phyloP scores from a whole-genome alignment of 2,329 filamentous ascomycete genomes.

The Chaetomium sp. region DNA sequence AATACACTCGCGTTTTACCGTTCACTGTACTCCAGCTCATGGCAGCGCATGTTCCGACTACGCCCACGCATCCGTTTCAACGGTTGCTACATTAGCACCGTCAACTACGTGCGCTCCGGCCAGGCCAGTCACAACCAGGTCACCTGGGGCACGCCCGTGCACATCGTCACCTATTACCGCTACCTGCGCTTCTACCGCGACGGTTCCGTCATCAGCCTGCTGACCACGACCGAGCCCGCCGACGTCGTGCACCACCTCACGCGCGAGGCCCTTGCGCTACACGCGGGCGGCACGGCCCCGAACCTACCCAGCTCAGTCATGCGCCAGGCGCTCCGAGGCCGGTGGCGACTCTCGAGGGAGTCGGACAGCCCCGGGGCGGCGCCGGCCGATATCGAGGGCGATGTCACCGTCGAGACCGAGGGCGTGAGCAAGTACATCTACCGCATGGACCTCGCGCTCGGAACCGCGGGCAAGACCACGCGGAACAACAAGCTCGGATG shows the following conservation, averaged over 20 bases:
- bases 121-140: conserved; percentile 69
- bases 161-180: conserved; percentile 97
- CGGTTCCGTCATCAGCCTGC: conserved; percentile 77
- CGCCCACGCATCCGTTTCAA: conserved; percentile 91
- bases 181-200: conserved; percentile 95
- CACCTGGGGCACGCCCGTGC: conserved; percentile 80
- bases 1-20: conserved; percentile 48
- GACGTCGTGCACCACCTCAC: conserved; percentile 86
- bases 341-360: conserved; percentile 52
- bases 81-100: conserved; percentile 93
- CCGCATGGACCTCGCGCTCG: conserved; percentile 74
- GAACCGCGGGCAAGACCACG: conserved; percentile 61
- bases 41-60: conserved; percentile 73
- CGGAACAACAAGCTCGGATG: conserved; percentile 87
- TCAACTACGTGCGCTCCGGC: conserved; percentile 89
- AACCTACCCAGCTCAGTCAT: conserved; percentile 59
- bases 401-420: conserved; percentile 83
- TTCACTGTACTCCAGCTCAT: conserved; percentile 53
- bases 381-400: conserved; percentile 58
- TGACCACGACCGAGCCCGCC: conserved; percentile 78
- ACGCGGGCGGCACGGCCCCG: conserved; percentile 43
- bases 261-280: conserved; percentile 63
- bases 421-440: conserved; percentile 84
- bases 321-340: conserved; percentile 65
- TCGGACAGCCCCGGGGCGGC: conserved; percentile 39